Conservation (phyloP, 176 grass and related monocot genomes). For the Zoysia japonica region DNA sequence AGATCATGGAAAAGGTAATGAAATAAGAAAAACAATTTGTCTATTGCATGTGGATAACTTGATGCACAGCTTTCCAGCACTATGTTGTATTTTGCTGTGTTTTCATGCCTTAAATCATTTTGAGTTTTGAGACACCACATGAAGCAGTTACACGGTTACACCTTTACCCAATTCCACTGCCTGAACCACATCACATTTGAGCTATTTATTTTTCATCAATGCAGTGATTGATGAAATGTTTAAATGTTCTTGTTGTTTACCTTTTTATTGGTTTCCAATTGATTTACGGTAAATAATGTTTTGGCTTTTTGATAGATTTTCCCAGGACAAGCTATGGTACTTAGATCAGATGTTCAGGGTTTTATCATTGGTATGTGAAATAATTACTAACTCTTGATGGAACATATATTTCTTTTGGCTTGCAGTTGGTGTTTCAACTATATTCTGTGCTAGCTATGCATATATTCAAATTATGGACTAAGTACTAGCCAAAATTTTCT, state of each 20-base stretch:
- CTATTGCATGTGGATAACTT: neutral
- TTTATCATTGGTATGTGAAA: constrained; percentile 78
- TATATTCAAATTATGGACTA: neutral
- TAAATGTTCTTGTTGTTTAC: neutral
- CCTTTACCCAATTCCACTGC: neutral
- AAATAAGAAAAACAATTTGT: constrained; percentile 5
- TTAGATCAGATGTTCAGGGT: constrained; percentile 98
- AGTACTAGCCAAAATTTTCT: neutral
- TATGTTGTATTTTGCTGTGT: neutral
- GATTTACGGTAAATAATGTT: constrained; percentile 29
- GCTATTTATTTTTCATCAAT: constrained; percentile 4
- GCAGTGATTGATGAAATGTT: constrained; percentile 3
- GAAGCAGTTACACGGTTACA: neutral
- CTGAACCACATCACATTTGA: constrained; percentile 9
- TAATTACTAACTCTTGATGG: neutral
- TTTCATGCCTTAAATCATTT: constrained; percentile 12
- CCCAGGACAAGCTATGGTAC: constrained; percentile 94
- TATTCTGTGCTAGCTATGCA: neutral
- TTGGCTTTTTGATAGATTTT: constrained; percentile 71
- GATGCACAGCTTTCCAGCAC: neutral
- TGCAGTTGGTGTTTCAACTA: neutral
- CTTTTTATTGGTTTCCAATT: constrained; percentile 28
- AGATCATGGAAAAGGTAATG: neutral
- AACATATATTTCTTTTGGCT: neutral
- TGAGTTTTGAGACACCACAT: constrained; percentile 10